Evolutionary conservation across 257 asterid genomes (phyloP), one percentile per base, ranked within the genome.

Genomic region (Handroanthus guayacan): DNA sequence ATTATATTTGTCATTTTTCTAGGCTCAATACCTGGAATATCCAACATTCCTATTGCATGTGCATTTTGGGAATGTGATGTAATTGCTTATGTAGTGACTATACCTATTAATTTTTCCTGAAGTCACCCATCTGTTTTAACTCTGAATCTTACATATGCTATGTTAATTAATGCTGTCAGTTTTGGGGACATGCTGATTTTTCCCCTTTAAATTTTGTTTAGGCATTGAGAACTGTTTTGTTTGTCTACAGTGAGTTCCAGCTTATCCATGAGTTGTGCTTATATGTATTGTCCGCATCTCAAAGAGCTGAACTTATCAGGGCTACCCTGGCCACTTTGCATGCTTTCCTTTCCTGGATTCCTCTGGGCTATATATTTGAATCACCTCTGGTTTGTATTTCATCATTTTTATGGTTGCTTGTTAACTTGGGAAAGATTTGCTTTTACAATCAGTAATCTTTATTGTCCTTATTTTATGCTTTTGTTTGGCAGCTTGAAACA

Each of bases 261-360:
- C 99, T 91, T 84, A 89, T 95, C 80, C 99, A 93, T 20, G 98
- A 90, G 89, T 79, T 95, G 75, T 95, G 99, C 89, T 75, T 93
- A 64, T 95, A 95, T 74, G 97, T 93, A 55, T 83, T 95, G 75
- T 87, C 98, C 8, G 98, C 90, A 80, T 93, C 98, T 62, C 98
- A 91, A 79, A 95, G 98, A 83, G 87, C 96, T 6, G 99, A 95
- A 85, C 99, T 95, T 69, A 85, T 92, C 81, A 84, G 98, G 86
- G 99, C 97, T 62, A 95, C 98, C 11, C 81, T 95, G 78, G 96
- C 93, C 57, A 95, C 99, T 10, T 71, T 95, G 81, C 99, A 95
- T 78, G 99, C 98, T 60, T 95, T 95, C 75, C 97, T 95, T 73
- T 93, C 98, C 20, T 95, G 99, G 99, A 95, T 95, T 80, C 99